Evolutionary conservation across 1,139 yeast genomes (phyloP).

Genomic region (Sugiyamaella sp.): DNA sequence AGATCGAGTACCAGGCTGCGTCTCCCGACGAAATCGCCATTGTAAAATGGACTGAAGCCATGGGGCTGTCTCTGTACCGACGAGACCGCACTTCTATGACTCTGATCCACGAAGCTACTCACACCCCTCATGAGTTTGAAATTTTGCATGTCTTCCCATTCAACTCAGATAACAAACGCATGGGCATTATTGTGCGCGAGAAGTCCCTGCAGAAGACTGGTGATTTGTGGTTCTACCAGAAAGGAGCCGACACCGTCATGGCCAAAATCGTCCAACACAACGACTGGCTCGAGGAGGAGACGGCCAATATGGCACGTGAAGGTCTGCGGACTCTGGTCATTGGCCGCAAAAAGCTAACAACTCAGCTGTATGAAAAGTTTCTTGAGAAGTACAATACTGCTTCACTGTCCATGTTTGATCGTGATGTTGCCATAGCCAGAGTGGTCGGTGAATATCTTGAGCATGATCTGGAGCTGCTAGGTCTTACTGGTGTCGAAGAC

Average conservation of each 20-base stretch:
- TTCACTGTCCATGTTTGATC: conserved; percentile 71
- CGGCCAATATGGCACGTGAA: conserved; percentile 97
- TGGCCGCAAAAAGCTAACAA: conserved; percentile 71
- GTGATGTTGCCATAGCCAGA: conserved; percentile 73
- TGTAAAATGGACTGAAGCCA: conserved; percentile 84
- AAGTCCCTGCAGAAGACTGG: conserved; percentile 47
- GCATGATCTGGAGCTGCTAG: conserved; percentile 80
- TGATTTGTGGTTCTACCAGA: conserved; percentile 82
- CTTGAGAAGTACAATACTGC: conserved; percentile 68
- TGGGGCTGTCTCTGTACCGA: conserved; percentile 76
- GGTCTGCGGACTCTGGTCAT: conserved; percentile 94
- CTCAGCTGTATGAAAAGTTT: conserved; percentile 62
- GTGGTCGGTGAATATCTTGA: conserved; percentile 74
- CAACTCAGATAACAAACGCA: conserved; percentile 91
- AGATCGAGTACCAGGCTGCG: conserved; percentile 88
- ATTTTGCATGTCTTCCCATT: conserved; percentile 89
- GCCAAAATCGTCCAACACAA: conserved; percentile 75
- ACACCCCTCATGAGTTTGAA: conserved; percentile 58
- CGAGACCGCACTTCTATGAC: conserved; percentile 81
- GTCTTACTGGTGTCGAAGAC: conserved; percentile 97
- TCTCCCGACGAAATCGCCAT: conserved; percentile 99
- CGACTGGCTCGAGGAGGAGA: conserved; percentile 98
- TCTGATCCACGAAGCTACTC: conserved; percentile 64
- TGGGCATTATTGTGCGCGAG: conserved; percentile 87
- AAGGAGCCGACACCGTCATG: conserved; percentile 99